Percentiles rank a stretch among this genome's conserved stretches.
These are phyloP conservation scores for Trichoderma sp. DNA, from an alignment of 2,329 filamentous ascomycete genomes.

Conservation along the genomic window DNA sequence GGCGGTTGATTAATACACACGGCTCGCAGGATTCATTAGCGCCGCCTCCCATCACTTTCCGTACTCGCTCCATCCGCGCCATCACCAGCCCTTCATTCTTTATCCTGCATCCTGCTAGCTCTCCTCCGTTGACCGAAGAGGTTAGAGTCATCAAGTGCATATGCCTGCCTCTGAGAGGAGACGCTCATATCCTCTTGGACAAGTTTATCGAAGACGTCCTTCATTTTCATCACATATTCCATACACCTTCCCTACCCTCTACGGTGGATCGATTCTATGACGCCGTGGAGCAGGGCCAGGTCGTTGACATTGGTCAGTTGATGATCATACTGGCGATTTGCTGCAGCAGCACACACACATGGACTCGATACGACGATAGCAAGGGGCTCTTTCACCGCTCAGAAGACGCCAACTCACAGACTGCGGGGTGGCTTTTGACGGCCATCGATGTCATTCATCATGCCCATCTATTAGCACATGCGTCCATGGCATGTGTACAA, in stretches of 20 bases:
- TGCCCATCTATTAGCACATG: slow-evolving; percentile 27
- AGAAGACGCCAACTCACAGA: slow-evolving; percentile 30
- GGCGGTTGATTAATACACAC: neutral
- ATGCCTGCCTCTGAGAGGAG: slow-evolving; percentile 33
- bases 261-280: slow-evolving; percentile 33
- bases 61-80: slow-evolving; percentile 21
- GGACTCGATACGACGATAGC: slow-evolving; percentile 30
- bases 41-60: neutral
- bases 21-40: neutral
- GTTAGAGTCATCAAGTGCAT: slow-evolving; percentile 33
- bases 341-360: slow-evolving; percentile 31
- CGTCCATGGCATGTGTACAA: slow-evolving; percentile 36
- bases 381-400: slow-evolving; percentile 27
- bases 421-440: slow-evolving; percentile 34
- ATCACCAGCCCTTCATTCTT: slow-evolving; percentile 34
- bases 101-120: slow-evolving; percentile 27
- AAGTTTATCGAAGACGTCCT: slow-evolving; percentile 32
- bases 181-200: slow-evolving; percentile 30
- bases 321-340: slow-evolving; percentile 32
- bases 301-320: slow-evolving; percentile 26
- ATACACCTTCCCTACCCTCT: slow-evolving; percentile 27
- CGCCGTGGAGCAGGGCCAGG: slow-evolving; percentile 25
- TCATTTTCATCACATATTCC: slow-evolving; percentile 33
- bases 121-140: slow-evolving; percentile 22
- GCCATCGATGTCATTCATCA: slow-evolving; percentile 37